Conservation (phyloP, 148 eudicot species). For the Agrostemma githago region DNA sequence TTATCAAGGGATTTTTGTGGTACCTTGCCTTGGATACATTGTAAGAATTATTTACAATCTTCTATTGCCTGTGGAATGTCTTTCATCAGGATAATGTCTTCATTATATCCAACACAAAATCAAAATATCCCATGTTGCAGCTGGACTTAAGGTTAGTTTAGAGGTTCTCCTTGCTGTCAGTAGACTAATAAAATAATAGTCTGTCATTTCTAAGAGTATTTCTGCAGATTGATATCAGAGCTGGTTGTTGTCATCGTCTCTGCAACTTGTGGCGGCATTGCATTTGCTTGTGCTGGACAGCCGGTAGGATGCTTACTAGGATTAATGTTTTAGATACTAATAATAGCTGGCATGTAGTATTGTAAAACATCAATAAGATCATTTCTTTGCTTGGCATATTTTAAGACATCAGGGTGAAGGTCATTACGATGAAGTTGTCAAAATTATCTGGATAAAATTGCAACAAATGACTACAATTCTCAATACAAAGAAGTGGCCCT, state of each 20-base stretch:
- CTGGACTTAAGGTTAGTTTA: constrained; percentile 71
- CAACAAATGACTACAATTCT: no score
- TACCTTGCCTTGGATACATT: constrained; percentile 4
- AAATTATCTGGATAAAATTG: neutral
- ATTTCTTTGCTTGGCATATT: neutral
- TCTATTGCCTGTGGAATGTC: constrained; percentile 12
- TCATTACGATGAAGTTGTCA: neutral
- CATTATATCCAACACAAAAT: constrained; percentile 90
- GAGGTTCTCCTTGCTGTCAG: neutral
- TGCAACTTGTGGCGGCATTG: constrained; percentile 99
- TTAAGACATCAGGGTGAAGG: neutral
- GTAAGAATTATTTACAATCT: neutral
- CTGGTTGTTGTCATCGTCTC: constrained; percentile 93
- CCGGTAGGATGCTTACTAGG: constrained; percentile 50
- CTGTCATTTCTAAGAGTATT: constrained; percentile 8
- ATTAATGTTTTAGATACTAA: neutral
- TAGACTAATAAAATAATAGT: neutral
- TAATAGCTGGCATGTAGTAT: constrained; percentile 2
- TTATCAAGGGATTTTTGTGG: neutral
- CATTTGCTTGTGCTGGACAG: constrained; percentile 97
- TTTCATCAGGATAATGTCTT: constrained; percentile 81
- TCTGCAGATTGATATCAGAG: constrained; percentile 85
- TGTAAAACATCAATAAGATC: neutral
- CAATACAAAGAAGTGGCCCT: no score
- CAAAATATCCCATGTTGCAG: constrained; percentile 88